Conservation (phyloP, 345 rosid genomes). For the Erodium maritimum region DNA sequence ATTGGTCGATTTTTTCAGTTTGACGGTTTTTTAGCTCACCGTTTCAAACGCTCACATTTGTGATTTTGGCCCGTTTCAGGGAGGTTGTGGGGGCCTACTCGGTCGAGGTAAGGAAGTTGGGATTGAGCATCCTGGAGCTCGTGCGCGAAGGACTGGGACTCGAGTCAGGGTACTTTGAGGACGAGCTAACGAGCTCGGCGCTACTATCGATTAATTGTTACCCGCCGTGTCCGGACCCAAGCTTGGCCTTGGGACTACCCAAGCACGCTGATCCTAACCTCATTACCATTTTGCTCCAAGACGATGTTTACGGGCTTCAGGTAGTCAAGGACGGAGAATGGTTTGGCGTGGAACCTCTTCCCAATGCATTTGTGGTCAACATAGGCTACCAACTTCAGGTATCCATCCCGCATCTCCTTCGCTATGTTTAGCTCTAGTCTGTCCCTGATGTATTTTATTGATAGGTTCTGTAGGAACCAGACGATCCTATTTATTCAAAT, state of each 20-base stretch:
- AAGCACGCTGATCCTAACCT: slow-evolving; percentile 21
- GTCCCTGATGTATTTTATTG: too few species aligned
- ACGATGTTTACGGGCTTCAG: slow-evolving; percentile 24
- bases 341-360: slow-evolving; percentile 23
- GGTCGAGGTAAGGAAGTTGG: slow-evolving; percentile 21
- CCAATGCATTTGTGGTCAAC: slow-evolving; percentile 24
- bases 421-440: too few species aligned
- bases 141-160: slow-evolving; percentile 28
- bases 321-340: slow-evolving; percentile 23
- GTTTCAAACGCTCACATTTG: too few species aligned
- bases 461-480: too few species aligned
- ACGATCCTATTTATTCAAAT: too few species aligned
- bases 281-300: slow-evolving; percentile 22
- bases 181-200: not conserved
- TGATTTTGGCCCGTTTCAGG: slow-evolving; percentile 4
- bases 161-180: slow-evolving; percentile 9
- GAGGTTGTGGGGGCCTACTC: slow-evolving; percentile 17
- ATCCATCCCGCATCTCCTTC: too few species aligned
- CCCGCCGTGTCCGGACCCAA: slow-evolving; percentile 31
- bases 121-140: slow-evolving; percentile 16
- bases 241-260: slow-evolving; percentile 23
- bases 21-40: too few species aligned
- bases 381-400: slow-evolving; percentile 9
- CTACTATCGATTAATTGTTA: slow-evolving; percentile 6
- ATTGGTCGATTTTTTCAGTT: too few species aligned